Evolutionary conservation across 306 rosid species (phyloP), one percentile per base, ranked within the genome.

Genomic region (Trifolium subterraneum): DNA sequence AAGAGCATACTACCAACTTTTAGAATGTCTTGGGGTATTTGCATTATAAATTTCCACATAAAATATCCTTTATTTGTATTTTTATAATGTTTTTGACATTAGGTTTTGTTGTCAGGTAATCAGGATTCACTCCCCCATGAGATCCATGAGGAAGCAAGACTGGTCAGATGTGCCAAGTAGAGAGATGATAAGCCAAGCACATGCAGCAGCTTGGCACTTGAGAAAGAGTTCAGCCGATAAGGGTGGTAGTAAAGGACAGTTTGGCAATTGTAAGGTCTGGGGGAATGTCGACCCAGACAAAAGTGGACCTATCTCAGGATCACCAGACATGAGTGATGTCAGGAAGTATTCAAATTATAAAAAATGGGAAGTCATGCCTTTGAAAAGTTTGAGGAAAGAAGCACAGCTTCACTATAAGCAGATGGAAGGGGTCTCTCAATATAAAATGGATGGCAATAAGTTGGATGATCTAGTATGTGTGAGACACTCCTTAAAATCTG

Each of bases 21-120:
- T 94, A 54, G 98, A 94, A 83, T 94, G 98, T 86, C 98, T 94
- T 76, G 98, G 98, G 72, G 98, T 94, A 94, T 80, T 78, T 73
- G 27, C 69, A 27, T 58, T 72, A 77, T 73, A 41, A n/a, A 62
- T 63, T 27, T 68, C 65, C 41, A 8, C 65, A 60, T 29, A 71
- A 8, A 22, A 36, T 74, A 13, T 47, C 47, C 71, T 51, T 29
- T 19, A 1, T 33, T 13, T 58, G 3, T 73, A 39, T 29, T 14
- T 84, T 79, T 31, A 29, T 4, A 11, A 56, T 70, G 65, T 50
- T 65, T 59, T 42, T 74, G 73, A 45, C 29, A 22, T 56, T 15
- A 48, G 80, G 54, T 67, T 73, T 65, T 11, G 75, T 47, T 84
- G 44, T 83, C 93, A 94, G 98, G 94, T 94, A 62, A 84, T 94